Evolutionary conservation across 1,284 basidiomycete genomes (phyloP), one percentile per base, ranked within the genome.

Genomic region (Malassezia obtusa): DNA sequence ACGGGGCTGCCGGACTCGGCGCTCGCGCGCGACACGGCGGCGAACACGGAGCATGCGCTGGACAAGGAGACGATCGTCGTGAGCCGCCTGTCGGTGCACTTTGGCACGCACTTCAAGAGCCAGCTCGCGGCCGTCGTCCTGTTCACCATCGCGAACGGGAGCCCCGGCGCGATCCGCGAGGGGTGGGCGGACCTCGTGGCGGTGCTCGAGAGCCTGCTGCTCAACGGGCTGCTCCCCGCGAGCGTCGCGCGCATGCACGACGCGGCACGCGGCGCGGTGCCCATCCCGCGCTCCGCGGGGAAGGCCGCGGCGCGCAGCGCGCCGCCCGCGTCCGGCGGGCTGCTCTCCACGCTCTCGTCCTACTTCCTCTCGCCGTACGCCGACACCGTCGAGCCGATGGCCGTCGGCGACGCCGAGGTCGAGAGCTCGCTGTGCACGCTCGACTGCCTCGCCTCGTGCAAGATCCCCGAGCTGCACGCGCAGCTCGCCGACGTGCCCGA

Each of bases 81-180:
- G 21, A 95, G 90, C 3, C 85, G 87, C 10, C 76, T 98, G 45
- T 90, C 92, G 0, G 84, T 95, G 50, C 85, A 84, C 61, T 98
- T 99, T 68, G 94, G 94, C 35, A 87, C 85, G 45, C 90, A 91
- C 75, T 88, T 96, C 77, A 89, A 91, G 73, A 86, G 88, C 8
- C 94, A 99, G 70, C 79, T 99, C 19, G 94, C 94, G 0, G 90
- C 92, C 11, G 92, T 98, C 10, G 89, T 98, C 4, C 76, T 98
- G 30, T 99, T 99, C 77, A 94, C 91, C 55, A 95, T 98, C 50
- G 89, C 94, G 15, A 95, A 96, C 66, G 88, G 90, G 8, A 91
- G 96, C 73, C 89, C 88, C n/a, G 86, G 89, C 63, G 86, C 89
- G 4, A 82, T 99, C 50, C 82, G 90, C 32, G 86, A 89, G 71